These are phyloP conservation scores for Lophiotrema nucula DNA, from an alignment of 495 filamentous ascomycete genomes.

Conservation along the genomic window DNA sequence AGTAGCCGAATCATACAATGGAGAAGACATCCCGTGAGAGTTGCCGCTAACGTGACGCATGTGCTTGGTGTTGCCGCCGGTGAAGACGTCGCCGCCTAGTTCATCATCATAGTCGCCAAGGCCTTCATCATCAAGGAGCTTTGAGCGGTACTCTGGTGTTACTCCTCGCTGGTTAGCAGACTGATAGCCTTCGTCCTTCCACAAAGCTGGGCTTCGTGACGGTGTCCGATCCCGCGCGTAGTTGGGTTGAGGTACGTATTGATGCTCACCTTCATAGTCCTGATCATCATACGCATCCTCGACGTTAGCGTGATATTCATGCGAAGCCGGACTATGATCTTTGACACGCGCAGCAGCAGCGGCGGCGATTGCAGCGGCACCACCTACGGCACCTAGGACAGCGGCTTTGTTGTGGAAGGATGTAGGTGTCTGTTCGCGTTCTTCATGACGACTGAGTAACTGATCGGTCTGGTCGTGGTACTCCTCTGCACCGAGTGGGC, in stretches of 20 bases:
- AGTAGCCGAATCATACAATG: constrained; percentile 86
- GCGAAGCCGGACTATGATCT: constrained; percentile 49
- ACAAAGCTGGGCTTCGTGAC: constrained; percentile 50
- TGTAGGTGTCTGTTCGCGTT: constrained; percentile 38
- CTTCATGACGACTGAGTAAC: constrained; percentile 44
- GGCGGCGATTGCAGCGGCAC: constrained; percentile 47
- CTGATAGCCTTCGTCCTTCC: constrained; percentile 87
- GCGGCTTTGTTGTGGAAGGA: constrained; percentile 43
- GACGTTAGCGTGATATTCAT: constrained; percentile 45
- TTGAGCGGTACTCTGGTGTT: constrained; percentile 47
- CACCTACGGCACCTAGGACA: constrained; percentile 44
- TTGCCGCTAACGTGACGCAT: constrained; percentile 77
- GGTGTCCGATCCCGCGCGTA: constrained; percentile 31
- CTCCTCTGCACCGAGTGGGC: constrained; percentile 57
- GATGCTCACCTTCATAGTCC: constrained; percentile 40
- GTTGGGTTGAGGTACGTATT: constrained; percentile 25
- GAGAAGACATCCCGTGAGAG: constrained; percentile 85
- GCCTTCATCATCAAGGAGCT: constrained; percentile 55
- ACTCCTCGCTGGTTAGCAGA: constrained; percentile 65
- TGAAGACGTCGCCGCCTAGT: constrained; percentile 21
- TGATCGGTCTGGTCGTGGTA: constrained; percentile 47
- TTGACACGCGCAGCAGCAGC: constrained; percentile 41
- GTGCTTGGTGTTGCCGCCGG: constrained; percentile 48
- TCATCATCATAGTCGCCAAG: constrained; percentile 46
- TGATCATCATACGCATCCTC: constrained; percentile 59